phyloP scores from a whole-genome alignment of 805 yeast species.

The Grigorovia transvaalensis region DNA sequence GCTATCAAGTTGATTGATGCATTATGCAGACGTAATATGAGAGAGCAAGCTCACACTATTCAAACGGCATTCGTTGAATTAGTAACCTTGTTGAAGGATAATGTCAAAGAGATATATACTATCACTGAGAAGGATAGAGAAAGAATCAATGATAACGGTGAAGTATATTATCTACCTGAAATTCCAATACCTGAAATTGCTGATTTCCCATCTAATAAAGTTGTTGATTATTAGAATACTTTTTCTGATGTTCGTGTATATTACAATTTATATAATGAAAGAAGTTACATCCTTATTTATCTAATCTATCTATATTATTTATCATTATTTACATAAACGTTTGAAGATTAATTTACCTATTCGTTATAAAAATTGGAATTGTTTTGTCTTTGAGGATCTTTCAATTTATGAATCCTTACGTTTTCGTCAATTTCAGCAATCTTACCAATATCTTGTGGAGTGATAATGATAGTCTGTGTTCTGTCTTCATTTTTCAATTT shows the following conservation, averaged over 20 bases:
- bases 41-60: slow-evolving; percentile 72
- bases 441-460: slow-evolving; percentile 79
- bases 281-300: neutral
- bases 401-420: slow-evolving; percentile 56
- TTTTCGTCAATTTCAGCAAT: slow-evolving; percentile 53
- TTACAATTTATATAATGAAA: neutral
- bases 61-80: slow-evolving; percentile 59
- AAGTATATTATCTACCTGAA: slow-evolving; percentile 65
- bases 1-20: slow-evolving; percentile 66
- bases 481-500: slow-evolving; percentile 50
- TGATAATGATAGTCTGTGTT: slow-evolving; percentile 83
- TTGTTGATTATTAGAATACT: slow-evolving; percentile 43
- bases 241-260: neutral
- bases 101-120: slow-evolving; percentile 64
- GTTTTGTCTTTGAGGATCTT: slow-evolving; percentile 31
- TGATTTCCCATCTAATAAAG: slow-evolving; percentile 48
- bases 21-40: slow-evolving; percentile 57
- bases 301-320: neutral
- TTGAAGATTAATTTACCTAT: neutral
- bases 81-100: slow-evolving; percentile 42
- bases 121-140: slow-evolving; percentile 81
- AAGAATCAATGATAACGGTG: slow-evolving; percentile 82
- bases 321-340: neutral
- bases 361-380: slow-evolving; percentile 14
- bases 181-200: slow-evolving; percentile 60